Evolutionary conservation across 2,329 filamentous ascomycete genomes (phyloP).

Genomic region (Coniosporium tulheliwenetii): DNA sequence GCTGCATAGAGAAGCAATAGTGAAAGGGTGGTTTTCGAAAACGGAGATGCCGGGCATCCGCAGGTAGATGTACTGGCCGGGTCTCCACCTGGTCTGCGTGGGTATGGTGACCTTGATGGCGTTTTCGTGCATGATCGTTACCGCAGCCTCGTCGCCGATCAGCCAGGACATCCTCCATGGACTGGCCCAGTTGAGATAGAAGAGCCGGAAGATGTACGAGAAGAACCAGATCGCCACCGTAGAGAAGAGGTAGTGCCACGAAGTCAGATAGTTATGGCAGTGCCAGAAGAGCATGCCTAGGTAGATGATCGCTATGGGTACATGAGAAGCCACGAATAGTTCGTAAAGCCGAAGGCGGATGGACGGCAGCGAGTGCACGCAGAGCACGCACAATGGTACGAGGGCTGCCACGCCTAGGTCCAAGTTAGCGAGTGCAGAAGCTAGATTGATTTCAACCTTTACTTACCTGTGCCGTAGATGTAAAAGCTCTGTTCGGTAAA

Average conservation of each 20-base stretch:
- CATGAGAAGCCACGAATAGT: constrained; percentile 66
- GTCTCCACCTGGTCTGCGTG: constrained; percentile 82
- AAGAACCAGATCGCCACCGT: constrained; percentile 64
- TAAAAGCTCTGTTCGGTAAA: constrained; percentile 52
- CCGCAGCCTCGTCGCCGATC: constrained; percentile 79
- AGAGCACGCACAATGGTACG: constrained; percentile 69
- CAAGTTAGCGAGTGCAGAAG: constrained; percentile 6
- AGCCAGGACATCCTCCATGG: constrained; percentile 67
- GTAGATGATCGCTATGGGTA: constrained; percentile 67
- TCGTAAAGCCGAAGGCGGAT: constrained; percentile 71
- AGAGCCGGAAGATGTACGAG: constrained; percentile 59
- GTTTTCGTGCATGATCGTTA: constrained; percentile 80
- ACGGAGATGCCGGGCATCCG: constrained; percentile 85
- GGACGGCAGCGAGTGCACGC: constrained; percentile 67
- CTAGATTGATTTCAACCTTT: background rate
- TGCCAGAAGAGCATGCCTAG: constrained; percentile 89
- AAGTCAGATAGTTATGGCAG: constrained; percentile 78
- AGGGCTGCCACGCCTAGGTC: constrained; percentile 46
- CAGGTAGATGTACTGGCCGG: constrained; percentile 88
- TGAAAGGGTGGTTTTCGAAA: constrained; percentile 91
- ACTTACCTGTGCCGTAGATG: constrained; percentile 66
- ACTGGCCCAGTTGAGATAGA: constrained; percentile 80
- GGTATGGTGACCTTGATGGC: constrained; percentile 93
- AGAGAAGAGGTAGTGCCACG: constrained; percentile 77
- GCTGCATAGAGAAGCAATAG: constrained; percentile 81